phyloP scores from a whole-genome alignment of 1,284 basidiomycete species.

The Schizophyllum amplum region DNA sequence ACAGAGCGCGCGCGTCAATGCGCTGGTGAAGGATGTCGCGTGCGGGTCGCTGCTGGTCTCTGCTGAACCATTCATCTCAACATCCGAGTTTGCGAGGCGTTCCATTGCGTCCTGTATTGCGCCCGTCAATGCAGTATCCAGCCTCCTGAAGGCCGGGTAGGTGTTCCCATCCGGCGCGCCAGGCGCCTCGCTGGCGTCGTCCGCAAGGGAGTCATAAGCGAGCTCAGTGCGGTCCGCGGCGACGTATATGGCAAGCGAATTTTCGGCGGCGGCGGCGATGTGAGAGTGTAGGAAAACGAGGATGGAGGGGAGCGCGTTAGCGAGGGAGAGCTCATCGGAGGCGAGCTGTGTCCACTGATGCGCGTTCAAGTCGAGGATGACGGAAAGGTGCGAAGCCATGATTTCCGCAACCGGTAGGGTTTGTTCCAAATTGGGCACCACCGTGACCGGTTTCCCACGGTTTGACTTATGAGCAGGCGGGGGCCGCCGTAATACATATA shows the following conservation, averaged over 20 bases:
- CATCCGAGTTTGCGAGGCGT: constrained; percentile 30
- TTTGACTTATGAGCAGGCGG: not conserved
- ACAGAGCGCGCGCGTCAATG: constrained; percentile 84
- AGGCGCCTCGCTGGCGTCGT: not conserved
- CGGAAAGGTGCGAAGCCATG: constrained; percentile 58
- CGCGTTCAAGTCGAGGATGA: constrained; percentile 79
- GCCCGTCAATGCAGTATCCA: constrained; percentile 60
- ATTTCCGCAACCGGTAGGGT: not conserved
- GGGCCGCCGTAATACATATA: too few species aligned
- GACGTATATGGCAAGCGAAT: constrained; percentile 86
- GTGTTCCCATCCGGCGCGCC: constrained; percentile 45
- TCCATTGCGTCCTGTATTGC: constrained; percentile 59
- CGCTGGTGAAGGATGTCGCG: constrained; percentile 69
- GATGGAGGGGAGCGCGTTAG: constrained; percentile 69
- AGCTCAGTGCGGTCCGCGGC: constrained; percentile 46
- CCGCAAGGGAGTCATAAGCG: constrained; percentile 5
- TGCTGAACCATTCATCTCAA: constrained; percentile 41
- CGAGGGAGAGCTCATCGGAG: constrained; percentile 45
- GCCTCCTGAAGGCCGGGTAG: constrained; percentile 74
- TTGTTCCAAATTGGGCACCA: not conserved
- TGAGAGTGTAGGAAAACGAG: constrained; percentile 92
- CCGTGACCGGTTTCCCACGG: not conserved
- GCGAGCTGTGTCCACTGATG: constrained; percentile 72
- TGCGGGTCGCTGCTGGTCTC: constrained; percentile 33
- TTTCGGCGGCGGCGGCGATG: constrained; percentile 85